Percentiles rank a stretch among this genome's conserved stretches.
Conservation (phyloP, 345 rosid genomes). For the Moricandia arvensis region DNA sequence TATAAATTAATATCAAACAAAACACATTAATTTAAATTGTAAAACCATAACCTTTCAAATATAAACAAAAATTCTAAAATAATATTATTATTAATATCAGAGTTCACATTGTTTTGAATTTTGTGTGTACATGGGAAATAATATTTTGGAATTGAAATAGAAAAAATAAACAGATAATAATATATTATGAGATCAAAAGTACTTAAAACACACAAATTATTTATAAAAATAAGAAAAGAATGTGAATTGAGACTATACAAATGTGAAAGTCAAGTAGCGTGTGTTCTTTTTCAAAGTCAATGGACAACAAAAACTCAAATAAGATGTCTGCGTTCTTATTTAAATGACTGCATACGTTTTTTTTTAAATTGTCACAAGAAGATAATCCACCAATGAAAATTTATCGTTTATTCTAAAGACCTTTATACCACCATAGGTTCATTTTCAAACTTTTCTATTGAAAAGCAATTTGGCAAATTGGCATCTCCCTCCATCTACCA, state of each 20-base stretch:
- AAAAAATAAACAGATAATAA: not conserved
- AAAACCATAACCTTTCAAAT: not conserved
- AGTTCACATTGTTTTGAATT: not conserved
- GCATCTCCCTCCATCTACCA: slow-evolving; percentile 26
- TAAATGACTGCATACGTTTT: not conserved
- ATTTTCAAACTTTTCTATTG: not conserved
- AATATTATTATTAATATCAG: not conserved
- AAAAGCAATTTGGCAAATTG: not conserved
- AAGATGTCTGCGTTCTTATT: not conserved
- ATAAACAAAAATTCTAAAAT: not conserved
- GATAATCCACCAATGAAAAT: not conserved
- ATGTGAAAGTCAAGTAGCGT: not conserved
- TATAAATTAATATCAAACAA: not conserved
- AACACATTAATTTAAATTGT: not conserved
- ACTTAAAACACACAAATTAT: not conserved
- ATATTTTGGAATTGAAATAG: not conserved
- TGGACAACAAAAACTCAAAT: not conserved
- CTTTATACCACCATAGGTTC: not conserved
- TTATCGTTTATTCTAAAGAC: not conserved
- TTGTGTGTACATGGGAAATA: not conserved
- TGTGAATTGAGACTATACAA: not conserved
- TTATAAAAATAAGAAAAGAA: not conserved
- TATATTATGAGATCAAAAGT: not conserved
- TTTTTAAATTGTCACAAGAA: not conserved
- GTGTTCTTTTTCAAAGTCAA: not conserved